phyloP scores from a whole-genome alignment of 2,329 filamentous ascomycete genomes.

The Fusarium xyrophilum region DNA sequence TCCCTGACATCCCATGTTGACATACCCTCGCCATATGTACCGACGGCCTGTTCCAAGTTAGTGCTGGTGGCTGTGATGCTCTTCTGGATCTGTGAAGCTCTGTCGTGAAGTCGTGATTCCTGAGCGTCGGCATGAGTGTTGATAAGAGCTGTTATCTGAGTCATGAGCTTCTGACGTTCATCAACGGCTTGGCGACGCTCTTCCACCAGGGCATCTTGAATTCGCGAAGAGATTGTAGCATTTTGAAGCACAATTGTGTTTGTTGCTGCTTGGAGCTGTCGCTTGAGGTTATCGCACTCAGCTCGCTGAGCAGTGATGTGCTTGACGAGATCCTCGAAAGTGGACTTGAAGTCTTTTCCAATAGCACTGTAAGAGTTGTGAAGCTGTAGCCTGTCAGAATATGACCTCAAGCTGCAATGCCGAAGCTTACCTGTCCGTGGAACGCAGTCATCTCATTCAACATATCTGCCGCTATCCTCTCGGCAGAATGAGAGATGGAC shows the following conservation, averaged over 20 bases:
- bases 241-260: constrained; percentile 73
- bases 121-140: constrained; percentile 76
- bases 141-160: constrained; percentile 80
- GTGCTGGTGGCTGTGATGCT: constrained; percentile 69
- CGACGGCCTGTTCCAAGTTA: constrained; percentile 69
- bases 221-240: constrained; percentile 66
- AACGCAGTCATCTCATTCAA: constrained; percentile 85
- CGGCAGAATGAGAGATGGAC: constrained; percentile 81
- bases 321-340: constrained; percentile 81
- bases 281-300: constrained; percentile 75
- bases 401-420: not conserved
- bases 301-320: constrained; percentile 78
- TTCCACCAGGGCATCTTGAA: constrained; percentile 75
- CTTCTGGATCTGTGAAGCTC: constrained; percentile 67
- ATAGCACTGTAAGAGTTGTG: constrained; percentile 84
- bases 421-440: constrained; percentile 65
- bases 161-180: constrained; percentile 76
- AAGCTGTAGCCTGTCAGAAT: constrained; percentile 57
- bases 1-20: constrained; percentile 76
- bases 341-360: constrained; percentile 82
- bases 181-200: constrained; percentile 75
- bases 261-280: constrained; percentile 75
- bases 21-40: constrained; percentile 74
- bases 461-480: constrained; percentile 88
- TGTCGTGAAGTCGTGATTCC: constrained; percentile 71